Percentiles rank a stretch among this genome's conserved stretches.
Evolutionary conservation across 1,139 yeast species (phyloP).

Genomic region (Pichia sp.): DNA sequence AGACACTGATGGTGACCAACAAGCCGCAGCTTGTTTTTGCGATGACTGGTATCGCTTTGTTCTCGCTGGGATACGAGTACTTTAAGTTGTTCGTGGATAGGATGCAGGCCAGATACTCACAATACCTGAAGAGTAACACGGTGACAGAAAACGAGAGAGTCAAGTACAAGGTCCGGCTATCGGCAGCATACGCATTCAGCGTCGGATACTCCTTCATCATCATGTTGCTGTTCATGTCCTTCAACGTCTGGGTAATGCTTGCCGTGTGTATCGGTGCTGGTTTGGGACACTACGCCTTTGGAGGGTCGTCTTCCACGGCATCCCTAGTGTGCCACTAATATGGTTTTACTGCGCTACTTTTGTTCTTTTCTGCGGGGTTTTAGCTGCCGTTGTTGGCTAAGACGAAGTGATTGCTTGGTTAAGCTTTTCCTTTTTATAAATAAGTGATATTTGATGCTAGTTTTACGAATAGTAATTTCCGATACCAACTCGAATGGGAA

Average conservation of each 20-base stretch:
- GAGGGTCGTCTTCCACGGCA: conserved; percentile 12
- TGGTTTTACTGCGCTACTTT: background rate
- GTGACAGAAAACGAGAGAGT: conserved; percentile 18
- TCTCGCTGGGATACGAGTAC: conserved; percentile 30
- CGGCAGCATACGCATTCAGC: conserved; percentile 28
- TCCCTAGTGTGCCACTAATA: conserved; percentile 29
- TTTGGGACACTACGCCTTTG: conserved; percentile 29
- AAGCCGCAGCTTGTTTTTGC: conserved; percentile 25
- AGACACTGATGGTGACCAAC: conserved; percentile 28
- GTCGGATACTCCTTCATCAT: conserved; percentile 33
- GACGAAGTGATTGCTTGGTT: background rate
- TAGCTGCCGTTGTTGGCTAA: background rate
- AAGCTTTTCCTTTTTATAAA: background rate
- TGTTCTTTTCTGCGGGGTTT: background rate
- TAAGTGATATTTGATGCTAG: background rate
- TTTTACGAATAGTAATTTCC: background rate
- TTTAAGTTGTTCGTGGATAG: conserved; percentile 23
- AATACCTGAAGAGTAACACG: conserved; percentile 11
- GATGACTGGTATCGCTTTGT: conserved; percentile 23
- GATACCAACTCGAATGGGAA: background rate
- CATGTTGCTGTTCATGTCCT: conserved; percentile 35
- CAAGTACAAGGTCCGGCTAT: conserved; percentile 20
- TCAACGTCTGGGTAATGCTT: conserved; percentile 34
- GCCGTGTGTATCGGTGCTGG: conserved; percentile 32
- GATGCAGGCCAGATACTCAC: conserved; percentile 25